phyloP scores from a whole-genome alignment of 805 yeast genomes.

The Ogataea saltuana region DNA sequence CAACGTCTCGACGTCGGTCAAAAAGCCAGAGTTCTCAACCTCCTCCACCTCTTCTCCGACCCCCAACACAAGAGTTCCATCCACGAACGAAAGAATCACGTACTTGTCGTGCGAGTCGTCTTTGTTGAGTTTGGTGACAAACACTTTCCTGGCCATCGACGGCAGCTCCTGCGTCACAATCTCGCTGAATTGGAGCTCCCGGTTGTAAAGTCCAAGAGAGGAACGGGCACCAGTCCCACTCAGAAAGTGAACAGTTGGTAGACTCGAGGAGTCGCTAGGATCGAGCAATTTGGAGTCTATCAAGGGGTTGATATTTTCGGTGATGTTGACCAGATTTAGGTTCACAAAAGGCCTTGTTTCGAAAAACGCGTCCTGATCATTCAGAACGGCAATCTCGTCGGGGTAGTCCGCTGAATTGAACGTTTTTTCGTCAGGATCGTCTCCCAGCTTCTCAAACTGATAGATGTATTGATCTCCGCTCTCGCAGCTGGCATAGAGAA shows the following conservation, averaged over 20 bases:
- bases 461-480: slow-evolving; percentile 65
- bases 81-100: slow-evolving; percentile 63
- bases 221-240: slow-evolving; percentile 49
- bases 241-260: slow-evolving; percentile 44
- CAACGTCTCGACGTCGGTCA: slow-evolving; percentile 58
- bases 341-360: slow-evolving; percentile 48
- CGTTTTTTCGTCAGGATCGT: slow-evolving; percentile 39
- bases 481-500: slow-evolving; percentile 65
- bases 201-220: slow-evolving; percentile 46
- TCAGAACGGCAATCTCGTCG: slow-evolving; percentile 33
- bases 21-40: slow-evolving; percentile 59
- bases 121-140: slow-evolving; percentile 54
- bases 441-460: slow-evolving; percentile 78
- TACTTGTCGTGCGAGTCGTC: slow-evolving; percentile 57
- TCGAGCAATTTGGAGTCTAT: slow-evolving; percentile 40
- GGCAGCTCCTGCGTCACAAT: slow-evolving; percentile 80
- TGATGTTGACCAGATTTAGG: slow-evolving; percentile 55
- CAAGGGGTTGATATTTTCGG: slow-evolving; percentile 56
- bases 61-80: slow-evolving; percentile 69
- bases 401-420: slow-evolving; percentile 39
- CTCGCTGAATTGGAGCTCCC: slow-evolving; percentile 61
- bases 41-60: slow-evolving; percentile 83
- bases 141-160: slow-evolving; percentile 56
- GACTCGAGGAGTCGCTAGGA: slow-evolving; percentile 34
- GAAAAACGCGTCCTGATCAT: slow-evolving; percentile 27